phyloP scores from a whole-genome alignment of 139 green algal species.

The Chlorella sorokiniana region DNA sequence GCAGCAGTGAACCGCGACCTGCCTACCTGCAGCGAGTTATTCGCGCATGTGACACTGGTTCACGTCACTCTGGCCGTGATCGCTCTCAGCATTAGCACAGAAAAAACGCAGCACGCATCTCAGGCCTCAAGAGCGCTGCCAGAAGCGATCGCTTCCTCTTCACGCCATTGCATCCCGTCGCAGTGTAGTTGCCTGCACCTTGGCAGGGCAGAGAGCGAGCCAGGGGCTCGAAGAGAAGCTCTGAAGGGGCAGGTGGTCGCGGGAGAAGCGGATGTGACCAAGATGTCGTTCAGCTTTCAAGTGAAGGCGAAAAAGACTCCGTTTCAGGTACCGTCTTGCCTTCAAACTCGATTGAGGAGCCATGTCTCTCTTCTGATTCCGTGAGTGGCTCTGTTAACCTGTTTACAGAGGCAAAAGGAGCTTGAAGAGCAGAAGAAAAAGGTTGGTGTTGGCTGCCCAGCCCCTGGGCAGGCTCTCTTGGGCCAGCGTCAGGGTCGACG shows the following conservation, averaged over 20 bases:
- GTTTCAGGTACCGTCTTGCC: constrained; percentile 55
- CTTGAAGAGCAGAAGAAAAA: constrained; percentile 85
- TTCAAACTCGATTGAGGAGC: neutral
- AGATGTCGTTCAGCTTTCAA: constrained; percentile 21
- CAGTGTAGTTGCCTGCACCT: too few relatives aligned
- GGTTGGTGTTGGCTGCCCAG: constrained; percentile 37
- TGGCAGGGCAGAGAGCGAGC: neutral
- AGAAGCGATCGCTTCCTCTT: too few relatives aligned
- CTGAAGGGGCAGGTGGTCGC: neutral
- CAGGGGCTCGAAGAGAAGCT: neutral
- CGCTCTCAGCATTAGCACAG: too few relatives aligned
- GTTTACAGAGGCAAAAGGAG: constrained; percentile 84
- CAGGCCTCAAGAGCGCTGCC: too few relatives aligned
- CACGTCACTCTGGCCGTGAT: too few relatives aligned
- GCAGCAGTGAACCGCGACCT: too few relatives aligned
- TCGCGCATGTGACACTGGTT: too few relatives aligned
- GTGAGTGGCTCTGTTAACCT: neutral
- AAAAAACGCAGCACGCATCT: too few relatives aligned
- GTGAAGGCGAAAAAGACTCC: constrained; percentile 87
- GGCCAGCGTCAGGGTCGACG: neutral
- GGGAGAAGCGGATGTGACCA: neutral
- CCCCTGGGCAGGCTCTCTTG: neutral
- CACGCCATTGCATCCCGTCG: too few relatives aligned
- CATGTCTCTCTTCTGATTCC: neutral
- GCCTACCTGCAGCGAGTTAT: too few relatives aligned